phyloP scores from a whole-genome alignment of 352 stramenopile genomes.

The Globisporangium carolinianum region DNA sequence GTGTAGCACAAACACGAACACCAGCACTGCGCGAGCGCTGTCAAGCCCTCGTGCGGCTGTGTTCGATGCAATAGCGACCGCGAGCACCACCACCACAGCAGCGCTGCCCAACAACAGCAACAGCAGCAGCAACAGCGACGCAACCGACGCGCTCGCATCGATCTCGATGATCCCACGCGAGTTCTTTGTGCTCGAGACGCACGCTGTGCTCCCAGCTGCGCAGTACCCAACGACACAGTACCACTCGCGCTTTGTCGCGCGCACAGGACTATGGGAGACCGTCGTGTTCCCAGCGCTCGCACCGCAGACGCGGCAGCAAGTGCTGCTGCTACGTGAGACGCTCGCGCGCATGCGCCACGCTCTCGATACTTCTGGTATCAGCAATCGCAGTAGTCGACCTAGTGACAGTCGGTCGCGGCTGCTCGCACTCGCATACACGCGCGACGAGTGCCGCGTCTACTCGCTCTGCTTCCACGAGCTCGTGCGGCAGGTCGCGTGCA shows the following conservation, averaged over 20 bases:
- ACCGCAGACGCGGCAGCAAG: constrained; percentile 61
- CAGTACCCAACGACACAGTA: constrained; percentile 56
- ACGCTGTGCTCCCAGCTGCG: constrained; percentile 37
- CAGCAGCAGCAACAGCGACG: background rate
- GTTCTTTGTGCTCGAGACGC: constrained; percentile 75
- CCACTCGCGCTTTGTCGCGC: constrained; percentile 36
- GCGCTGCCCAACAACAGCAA: too few relatives aligned
- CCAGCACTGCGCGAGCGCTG: too few relatives aligned
- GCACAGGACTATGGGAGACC: constrained; percentile 48
- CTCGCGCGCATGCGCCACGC: constrained; percentile 43
- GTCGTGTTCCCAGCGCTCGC: constrained; percentile 65
- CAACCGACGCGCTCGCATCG: constrained; percentile 9
- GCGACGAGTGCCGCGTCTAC: constrained; percentile 55
- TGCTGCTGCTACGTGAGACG: constrained; percentile 52
- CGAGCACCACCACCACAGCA: too few relatives aligned
- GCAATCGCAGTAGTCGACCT: background rate
- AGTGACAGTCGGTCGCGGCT: background rate
- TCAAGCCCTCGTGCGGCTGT: too few relatives aligned
- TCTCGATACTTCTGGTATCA: background rate
- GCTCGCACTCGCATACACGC: constrained; percentile 33
- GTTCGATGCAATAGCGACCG: too few relatives aligned
- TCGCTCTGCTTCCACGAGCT: constrained; percentile 75
- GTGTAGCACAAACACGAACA: too few relatives aligned
- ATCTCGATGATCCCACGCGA: constrained; percentile 61
- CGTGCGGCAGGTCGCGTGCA: constrained; percentile 62